Evolutionary conservation across 2,329 filamentous ascomycete species (phyloP).

Genomic region (Aspergillus bombycis): DNA sequence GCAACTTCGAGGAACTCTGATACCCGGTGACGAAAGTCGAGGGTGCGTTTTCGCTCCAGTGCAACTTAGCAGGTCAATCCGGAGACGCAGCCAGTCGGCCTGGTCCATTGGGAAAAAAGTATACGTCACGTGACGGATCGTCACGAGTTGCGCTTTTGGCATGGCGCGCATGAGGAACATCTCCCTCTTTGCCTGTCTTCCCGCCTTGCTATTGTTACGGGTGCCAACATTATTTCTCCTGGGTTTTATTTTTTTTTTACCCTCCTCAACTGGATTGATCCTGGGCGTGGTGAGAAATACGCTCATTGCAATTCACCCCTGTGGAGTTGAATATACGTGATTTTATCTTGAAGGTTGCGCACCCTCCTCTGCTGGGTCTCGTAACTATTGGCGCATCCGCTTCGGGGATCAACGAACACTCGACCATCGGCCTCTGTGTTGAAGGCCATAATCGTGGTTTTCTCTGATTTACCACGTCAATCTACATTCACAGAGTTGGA

Average conservation of each 20-base stretch:
- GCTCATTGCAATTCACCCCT: slow-evolving; percentile 12
- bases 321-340: slow-evolving; percentile 23
- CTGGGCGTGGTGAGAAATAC: slow-evolving; percentile 2
- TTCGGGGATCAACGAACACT: slow-evolving; percentile 27
- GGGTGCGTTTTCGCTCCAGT: background rate
- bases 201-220: slow-evolving; percentile 18
- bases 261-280: slow-evolving; percentile 2
- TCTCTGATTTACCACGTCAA: slow-evolving; percentile 5
- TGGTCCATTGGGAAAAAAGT: slow-evolving; percentile 29
- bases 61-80: background rate
- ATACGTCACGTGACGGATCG: slow-evolving; percentile 36
- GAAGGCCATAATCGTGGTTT: slow-evolving; percentile 1
- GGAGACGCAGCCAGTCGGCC: slow-evolving; percentile 4
- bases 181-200: slow-evolving; percentile 27
- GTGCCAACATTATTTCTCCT: slow-evolving; percentile 13
- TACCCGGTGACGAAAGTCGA: slow-evolving; percentile 2
- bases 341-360: slow-evolving; percentile 32
- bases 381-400: slow-evolving; percentile 34
- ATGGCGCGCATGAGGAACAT: slow-evolving; percentile 34
- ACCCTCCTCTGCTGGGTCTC: slow-evolving; percentile 26
- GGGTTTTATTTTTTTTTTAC: slow-evolving; percentile 1
- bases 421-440: slow-evolving; percentile 21
- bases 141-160: slow-evolving; percentile 37
- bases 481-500: slow-evolving; percentile 5
- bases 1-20: slow-evolving; percentile 12